Percentiles rank a stretch among this genome's conserved stretches.
phyloP scores from a whole-genome alignment of 2,329 filamentous ascomycete species.

The Venturia oleaginea region DNA sequence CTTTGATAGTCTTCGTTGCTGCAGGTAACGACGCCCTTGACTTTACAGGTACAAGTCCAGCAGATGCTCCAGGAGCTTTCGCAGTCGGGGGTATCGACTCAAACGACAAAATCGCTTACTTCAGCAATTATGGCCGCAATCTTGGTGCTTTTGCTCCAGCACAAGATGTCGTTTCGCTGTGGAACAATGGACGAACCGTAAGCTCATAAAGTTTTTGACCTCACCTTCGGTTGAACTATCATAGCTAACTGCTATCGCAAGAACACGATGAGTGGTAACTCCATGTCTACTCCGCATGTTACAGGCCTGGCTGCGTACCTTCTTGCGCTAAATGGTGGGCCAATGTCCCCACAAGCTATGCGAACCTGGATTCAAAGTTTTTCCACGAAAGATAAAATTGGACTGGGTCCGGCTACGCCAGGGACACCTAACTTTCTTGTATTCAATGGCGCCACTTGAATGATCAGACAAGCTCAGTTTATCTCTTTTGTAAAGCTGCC shows the following conservation, averaged over 20 bases:
- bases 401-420: neutral
- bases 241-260: neutral
- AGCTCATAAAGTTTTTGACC: neutral
- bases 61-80: slow-evolving; percentile 11
- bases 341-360: neutral
- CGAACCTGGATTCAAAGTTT: neutral
- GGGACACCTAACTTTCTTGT: slow-evolving; percentile 7
- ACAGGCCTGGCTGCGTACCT: slow-evolving; percentile 61
- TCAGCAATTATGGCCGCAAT: slow-evolving; percentile 14
- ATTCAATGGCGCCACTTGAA: slow-evolving; percentile 8
- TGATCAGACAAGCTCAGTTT: neutral
- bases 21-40: slow-evolving; percentile 39
- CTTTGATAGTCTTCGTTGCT: slow-evolving; percentile 38
- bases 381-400: neutral
- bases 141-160: slow-evolving; percentile 13
- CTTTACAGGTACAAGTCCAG: neutral
- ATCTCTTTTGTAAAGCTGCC: neutral
- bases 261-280: slow-evolving; percentile 39
- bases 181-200: slow-evolving; percentile 10
- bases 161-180: slow-evolving; percentile 9
- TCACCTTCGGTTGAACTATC: neutral
- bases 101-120: slow-evolving; percentile 8
- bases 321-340: slow-evolving; percentile 21
- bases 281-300: slow-evolving; percentile 59
- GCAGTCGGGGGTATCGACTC: slow-evolving; percentile 13